Evolutionary conservation across 2,329 filamentous ascomycete species (phyloP).

Genomic region (Botrytis byssoidea): DNA sequence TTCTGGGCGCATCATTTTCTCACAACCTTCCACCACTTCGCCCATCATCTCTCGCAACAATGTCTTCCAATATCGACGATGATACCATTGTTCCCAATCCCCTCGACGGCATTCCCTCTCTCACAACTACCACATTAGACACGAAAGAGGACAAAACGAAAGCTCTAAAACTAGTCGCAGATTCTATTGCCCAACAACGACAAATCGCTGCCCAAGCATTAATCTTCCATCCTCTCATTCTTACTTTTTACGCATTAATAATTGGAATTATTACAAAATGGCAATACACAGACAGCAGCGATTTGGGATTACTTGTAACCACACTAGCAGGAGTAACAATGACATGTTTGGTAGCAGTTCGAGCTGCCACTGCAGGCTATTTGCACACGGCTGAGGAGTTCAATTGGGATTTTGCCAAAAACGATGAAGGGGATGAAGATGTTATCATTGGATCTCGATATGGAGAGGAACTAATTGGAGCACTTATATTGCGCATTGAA

Average conservation of each 20-base stretch:
- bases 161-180: slow-evolving; percentile 71
- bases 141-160: slow-evolving; percentile 60
- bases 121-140: slow-evolving; percentile 59
- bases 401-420: slow-evolving; percentile 33
- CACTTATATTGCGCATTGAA: slow-evolving; percentile 67
- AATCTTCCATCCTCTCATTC: slow-evolving; percentile 51
- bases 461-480: slow-evolving; percentile 67
- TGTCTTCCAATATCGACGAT: slow-evolving; percentile 39
- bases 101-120: slow-evolving; percentile 55
- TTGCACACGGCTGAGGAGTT: slow-evolving; percentile 34
- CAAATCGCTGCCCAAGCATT: slow-evolving; percentile 46
- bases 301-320: slow-evolving; percentile 55
- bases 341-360: slow-evolving; percentile 60
- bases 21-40: slow-evolving; percentile 41
- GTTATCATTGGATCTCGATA: slow-evolving; percentile 65
- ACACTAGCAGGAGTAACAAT: slow-evolving; percentile 62
- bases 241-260: slow-evolving; percentile 48
- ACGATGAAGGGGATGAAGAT: slow-evolving; percentile 46
- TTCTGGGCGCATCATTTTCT: slow-evolving; percentile 54
- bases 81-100: slow-evolving; percentile 40
- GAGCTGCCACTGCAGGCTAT: slow-evolving; percentile 61
- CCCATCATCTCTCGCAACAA: slow-evolving; percentile 42
- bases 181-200: slow-evolving; percentile 80
- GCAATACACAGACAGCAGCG: slow-evolving; percentile 43
- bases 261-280: slow-evolving; percentile 48